Conservation (phyloP, 2,329 filamentous ascomycete genomes). For the Coleophoma crateriformis region DNA sequence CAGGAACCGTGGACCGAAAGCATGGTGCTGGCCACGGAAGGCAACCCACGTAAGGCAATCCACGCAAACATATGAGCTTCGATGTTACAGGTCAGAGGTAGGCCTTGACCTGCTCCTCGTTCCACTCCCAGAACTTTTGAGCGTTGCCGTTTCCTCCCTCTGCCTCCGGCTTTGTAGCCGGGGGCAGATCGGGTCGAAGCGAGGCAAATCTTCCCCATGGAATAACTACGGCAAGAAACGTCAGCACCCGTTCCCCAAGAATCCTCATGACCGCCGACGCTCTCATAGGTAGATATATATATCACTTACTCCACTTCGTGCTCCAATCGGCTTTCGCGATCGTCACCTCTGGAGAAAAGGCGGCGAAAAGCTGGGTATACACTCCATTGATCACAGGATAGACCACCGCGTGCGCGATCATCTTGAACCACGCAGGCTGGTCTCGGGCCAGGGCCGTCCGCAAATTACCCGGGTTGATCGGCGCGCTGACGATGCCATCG, state of each 20-base stretch:
- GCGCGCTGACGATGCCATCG: conserved; percentile 4
- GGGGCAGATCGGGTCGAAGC: not conserved
- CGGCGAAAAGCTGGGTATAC: too few relatives aligned
- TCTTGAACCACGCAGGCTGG: not conserved
- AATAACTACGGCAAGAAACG: not conserved
- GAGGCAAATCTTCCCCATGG: not conserved
- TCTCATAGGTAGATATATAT: not conserved
- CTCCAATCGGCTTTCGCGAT: too few relatives aligned
- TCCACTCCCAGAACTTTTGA: not conserved
- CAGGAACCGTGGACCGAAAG: too few relatives aligned
- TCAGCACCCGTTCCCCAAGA: not conserved
- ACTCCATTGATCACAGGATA: too few relatives aligned
- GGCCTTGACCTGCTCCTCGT: too few relatives aligned
- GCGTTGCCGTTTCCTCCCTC: not conserved
- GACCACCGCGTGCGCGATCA: not conserved
- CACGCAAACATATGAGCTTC: too few relatives aligned
- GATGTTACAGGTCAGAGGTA: too few relatives aligned
- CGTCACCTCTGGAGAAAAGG: too few relatives aligned
- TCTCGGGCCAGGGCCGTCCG: not conserved
- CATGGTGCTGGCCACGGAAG: too few relatives aligned
- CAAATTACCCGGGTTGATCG: not conserved
- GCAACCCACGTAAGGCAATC: too few relatives aligned
- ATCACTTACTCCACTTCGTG: too few relatives aligned
- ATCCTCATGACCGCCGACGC: not conserved
- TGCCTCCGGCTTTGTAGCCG: not conserved